Conservation (phyloP, 2,329 filamentous ascomycete species). For the Dactylellina haptotyla region DNA sequence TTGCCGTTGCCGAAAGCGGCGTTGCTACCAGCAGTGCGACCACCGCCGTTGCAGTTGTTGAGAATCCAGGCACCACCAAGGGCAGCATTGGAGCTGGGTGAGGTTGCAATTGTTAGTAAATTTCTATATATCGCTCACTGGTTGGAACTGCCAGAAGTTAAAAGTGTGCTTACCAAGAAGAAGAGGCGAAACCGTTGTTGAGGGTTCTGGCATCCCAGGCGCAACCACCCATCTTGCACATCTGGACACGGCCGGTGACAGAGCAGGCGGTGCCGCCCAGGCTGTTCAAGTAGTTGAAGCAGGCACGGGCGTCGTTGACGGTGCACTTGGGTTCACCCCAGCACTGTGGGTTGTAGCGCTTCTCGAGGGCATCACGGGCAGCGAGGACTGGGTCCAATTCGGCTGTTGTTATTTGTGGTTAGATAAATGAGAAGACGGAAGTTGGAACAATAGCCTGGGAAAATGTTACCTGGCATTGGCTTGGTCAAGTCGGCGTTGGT, state of each 20-base stretch:
- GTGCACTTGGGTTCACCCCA: slow-evolving; percentile 39
- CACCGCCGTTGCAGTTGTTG: slow-evolving; percentile 27
- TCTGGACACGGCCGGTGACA: slow-evolving; percentile 23
- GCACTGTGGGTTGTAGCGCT: slow-evolving; percentile 38
- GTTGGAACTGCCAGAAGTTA: too few species aligned
- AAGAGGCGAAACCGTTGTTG: slow-evolving; percentile 37
- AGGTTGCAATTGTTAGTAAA: neutral
- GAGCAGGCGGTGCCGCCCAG: slow-evolving; percentile 19
- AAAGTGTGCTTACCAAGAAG: slow-evolving; percentile 20
- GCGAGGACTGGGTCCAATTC: slow-evolving; percentile 5
- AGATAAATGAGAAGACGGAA: neutral
- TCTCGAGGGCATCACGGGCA: slow-evolving; percentile 19
- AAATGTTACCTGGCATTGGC: slow-evolving; percentile 28
- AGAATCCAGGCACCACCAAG: slow-evolving; percentile 38
- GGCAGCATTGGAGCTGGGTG: slow-evolving; percentile 18
- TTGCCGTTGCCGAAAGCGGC: slow-evolving; percentile 43
- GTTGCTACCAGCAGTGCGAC: slow-evolving; percentile 34
- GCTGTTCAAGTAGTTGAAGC: slow-evolving; percentile 52
- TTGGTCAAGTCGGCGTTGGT: slow-evolving; percentile 41
- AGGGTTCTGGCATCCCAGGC: slow-evolving; percentile 37
- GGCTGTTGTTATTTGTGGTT: neutral
- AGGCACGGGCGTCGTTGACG: slow-evolving; percentile 25
- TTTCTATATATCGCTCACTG: neutral
- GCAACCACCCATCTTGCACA: slow-evolving; percentile 32
- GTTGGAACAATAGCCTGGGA: neutral